Percentiles rank a stretch among this genome's conserved stretches.
phyloP scores from a whole-genome alignment of 108 stramenopile species.

The Fragilariopsis cylindrus region DNA sequence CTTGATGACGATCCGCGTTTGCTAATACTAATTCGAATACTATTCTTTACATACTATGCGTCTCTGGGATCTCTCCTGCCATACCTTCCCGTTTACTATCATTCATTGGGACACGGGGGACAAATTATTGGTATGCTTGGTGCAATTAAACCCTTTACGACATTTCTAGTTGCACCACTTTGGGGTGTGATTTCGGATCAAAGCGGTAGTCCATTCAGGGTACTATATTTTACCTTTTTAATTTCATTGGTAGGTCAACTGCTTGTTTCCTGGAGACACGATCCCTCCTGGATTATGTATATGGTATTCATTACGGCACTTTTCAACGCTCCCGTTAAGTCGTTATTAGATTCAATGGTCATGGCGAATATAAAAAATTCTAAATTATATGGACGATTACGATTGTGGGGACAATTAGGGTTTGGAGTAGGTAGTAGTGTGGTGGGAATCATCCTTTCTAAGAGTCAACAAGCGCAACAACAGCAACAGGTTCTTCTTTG shows the following conservation, averaged over 20 bases:
- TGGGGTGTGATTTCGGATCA: slow-evolving; percentile 92
- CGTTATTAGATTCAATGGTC: slow-evolving; percentile 90
- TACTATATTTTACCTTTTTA: slow-evolving; percentile 87
- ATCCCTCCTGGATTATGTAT: slow-evolving; percentile 64
- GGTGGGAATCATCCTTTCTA: slow-evolving; percentile 53
- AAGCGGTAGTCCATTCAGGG: slow-evolving; percentile 69
- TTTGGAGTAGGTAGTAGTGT: slow-evolving; percentile 87
- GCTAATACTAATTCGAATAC: slow-evolving; percentile 70
- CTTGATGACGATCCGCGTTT: slow-evolving; percentile 30
- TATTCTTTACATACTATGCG: slow-evolving; percentile 91
- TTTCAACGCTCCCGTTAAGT: slow-evolving; percentile 93
- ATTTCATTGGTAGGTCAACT: slow-evolving; percentile 77
- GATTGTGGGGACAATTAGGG: slow-evolving; percentile 95
- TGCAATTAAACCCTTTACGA: slow-evolving; percentile 92
- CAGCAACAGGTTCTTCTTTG: slow-evolving; percentile 16
- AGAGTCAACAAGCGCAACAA: slow-evolving; percentile 26
- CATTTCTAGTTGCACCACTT: slow-evolving; percentile 90
- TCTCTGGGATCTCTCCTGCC: slow-evolving; percentile 89
- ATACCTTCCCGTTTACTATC: slow-evolving; percentile 95
- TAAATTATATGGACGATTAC: slow-evolving; percentile 86
- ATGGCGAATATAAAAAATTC: slow-evolving; percentile 67
- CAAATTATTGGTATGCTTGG: slow-evolving; percentile 90
- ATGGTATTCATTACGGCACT: slow-evolving; percentile 88
- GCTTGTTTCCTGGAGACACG: slow-evolving; percentile 54
- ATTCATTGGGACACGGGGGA: slow-evolving; percentile 85